phyloP scores from a whole-genome alignment of 306 rosid species.

The Lagenaria siceraria region DNA sequence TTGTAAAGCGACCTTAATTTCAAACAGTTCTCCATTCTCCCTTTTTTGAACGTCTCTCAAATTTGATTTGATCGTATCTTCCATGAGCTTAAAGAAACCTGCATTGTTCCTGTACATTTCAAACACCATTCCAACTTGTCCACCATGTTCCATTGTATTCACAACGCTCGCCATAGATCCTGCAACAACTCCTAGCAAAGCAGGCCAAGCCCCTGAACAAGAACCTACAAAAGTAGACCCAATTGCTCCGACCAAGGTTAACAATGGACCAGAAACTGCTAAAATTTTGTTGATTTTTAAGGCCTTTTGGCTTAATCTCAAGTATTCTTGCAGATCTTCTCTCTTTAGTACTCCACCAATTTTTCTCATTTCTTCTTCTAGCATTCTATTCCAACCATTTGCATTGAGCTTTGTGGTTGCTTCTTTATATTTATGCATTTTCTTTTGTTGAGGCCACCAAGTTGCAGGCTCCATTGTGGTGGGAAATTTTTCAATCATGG shows the following conservation, averaged over 20 bases:
- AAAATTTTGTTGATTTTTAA: constrained; percentile 34
- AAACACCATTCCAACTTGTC: constrained; percentile 80
- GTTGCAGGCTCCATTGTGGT: constrained; percentile 42
- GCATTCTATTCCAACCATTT: constrained; percentile 47
- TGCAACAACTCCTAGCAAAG: constrained; percentile 34
- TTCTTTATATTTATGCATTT: not conserved
- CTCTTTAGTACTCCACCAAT: constrained; percentile 24
- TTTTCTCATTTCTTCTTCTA: constrained; percentile 54
- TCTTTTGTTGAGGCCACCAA: constrained; percentile 60
- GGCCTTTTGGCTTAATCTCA: constrained; percentile 28
- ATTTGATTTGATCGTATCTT: constrained; percentile 34
- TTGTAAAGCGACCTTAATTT: constrained; percentile 50
- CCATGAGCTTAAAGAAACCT: constrained; percentile 61
- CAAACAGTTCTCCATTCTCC: constrained; percentile 57
- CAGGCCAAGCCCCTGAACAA: constrained; percentile 26
- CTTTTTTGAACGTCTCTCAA: constrained; percentile 23
- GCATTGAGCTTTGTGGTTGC: not conserved
- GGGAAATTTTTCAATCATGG: constrained; percentile 72
- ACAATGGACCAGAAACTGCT: constrained; percentile 52
- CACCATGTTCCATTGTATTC: constrained; percentile 65
- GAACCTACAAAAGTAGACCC: constrained; percentile 25
- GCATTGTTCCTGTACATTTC: constrained; percentile 43
- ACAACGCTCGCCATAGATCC: constrained; percentile 59
- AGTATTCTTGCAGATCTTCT: constrained; percentile 39
- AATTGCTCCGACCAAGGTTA: constrained; percentile 45